Evolutionary conservation across 805 yeast species (phyloP), one percentile per base, ranked within the genome.

Genomic region (Metschnikowia corniflorae): DNA sequence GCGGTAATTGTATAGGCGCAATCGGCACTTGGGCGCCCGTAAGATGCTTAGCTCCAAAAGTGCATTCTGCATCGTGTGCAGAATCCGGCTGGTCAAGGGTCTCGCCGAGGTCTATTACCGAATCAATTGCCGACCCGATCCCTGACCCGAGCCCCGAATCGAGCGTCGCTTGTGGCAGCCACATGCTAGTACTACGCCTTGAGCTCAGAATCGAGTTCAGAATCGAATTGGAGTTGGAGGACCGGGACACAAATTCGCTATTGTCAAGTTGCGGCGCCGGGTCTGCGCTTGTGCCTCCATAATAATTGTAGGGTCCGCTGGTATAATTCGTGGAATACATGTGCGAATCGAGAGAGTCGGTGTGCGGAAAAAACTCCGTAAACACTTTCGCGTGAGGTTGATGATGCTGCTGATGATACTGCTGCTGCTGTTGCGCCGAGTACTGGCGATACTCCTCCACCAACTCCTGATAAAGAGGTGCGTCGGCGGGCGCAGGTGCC

Each of bases 121-220:
- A 7, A 9, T 35, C 34, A 5, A 16, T 16, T 3, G 15, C 34
- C 4, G 35, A 26, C 7, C 7, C 10, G 16, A 16, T 19, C 9
- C 31, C 18, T 5, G n/a, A n/a, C n/a, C n/a, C n/a, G n/a, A n/a
- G n/a, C n/a, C n/a, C n/a, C n/a, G n/a, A n/a, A 21, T 37, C 40
- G 16, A 36, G 32, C 15, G 40, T 22, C n/a, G n/a, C n/a, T 25
- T 26, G 40, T 9, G 36, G 40, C 36, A 37, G 40, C 40, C 40
- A 37, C 13, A 23, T 17, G n/a, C 29, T 22, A 20, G 33, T 29
- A 26, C 36, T 24, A 14, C 27, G 28, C 13, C 36, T 14, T 6
- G 40, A 28, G 29, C 36, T 37, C 40, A 37, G 40, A 13, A 13
- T 24, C 6, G 40, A 37, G 4, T 26, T 29, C n/a, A n/a, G n/a